phyloP scores from a whole-genome alignment of 768 basidiomycete species.

The Tylopilus subfusipes region DNA sequence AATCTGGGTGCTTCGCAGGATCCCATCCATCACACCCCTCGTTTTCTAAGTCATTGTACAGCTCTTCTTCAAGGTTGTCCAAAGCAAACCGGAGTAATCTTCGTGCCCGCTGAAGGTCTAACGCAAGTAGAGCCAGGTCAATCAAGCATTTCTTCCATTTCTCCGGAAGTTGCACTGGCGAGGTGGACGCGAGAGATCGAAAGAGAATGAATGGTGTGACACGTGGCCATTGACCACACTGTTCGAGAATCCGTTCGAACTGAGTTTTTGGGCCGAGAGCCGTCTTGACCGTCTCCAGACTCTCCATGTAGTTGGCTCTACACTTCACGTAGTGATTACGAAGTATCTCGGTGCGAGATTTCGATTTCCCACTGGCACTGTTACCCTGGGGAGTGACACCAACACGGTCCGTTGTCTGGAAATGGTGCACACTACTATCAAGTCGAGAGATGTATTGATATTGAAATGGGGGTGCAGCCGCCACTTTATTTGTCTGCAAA shows the following conservation, averaged over 20 bases:
- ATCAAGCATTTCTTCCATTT: conserved; percentile 31
- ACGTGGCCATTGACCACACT: conserved; percentile 37
- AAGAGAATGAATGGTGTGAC: conserved; percentile 29
- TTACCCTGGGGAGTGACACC: too few relatives aligned
- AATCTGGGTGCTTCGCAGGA: neutral
- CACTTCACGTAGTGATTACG: neutral
- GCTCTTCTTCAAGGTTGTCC: neutral
- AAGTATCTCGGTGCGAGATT: neutral
- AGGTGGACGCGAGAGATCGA: conserved; percentile 23
- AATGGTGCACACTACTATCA: neutral
- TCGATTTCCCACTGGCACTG: too few relatives aligned
- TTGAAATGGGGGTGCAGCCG: neutral
- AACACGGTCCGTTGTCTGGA: neutral
- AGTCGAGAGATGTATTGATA: neutral
- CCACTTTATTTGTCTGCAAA: neutral
- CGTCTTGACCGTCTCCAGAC: neutral
- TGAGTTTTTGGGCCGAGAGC: conserved; percentile 10
- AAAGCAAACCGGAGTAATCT: neutral
- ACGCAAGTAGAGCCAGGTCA: conserved; percentile 16
- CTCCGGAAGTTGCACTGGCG: conserved; percentile 1
- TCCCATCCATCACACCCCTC: neutral
- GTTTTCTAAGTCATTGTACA: neutral
- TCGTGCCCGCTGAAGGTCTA: neutral
- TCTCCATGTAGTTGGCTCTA: neutral
- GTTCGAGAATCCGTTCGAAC: conserved; percentile 13